Evolutionary conservation across 768 basidiomycete genomes (phyloP).

Genomic region (Serendipita indica): DNA sequence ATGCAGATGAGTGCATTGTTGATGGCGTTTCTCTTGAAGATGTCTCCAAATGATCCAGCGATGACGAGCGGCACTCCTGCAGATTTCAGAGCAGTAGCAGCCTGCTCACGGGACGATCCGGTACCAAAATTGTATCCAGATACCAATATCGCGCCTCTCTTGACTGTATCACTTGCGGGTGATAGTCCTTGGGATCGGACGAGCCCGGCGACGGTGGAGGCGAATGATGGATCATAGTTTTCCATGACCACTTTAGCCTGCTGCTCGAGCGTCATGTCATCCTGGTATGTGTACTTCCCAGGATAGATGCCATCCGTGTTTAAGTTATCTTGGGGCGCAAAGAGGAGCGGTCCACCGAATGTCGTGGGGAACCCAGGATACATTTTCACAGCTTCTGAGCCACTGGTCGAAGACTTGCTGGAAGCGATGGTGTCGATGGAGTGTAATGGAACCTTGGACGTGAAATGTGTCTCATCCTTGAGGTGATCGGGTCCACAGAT

Average conservation of each 20-base stretch:
- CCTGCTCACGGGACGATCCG: slow-evolving; percentile 95
- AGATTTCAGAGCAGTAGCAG: slow-evolving; percentile 90
- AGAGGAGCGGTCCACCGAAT: slow-evolving; percentile 78
- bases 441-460: slow-evolving; percentile 17
- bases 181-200: slow-evolving; percentile 16
- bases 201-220: slow-evolving; percentile 46
- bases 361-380: slow-evolving; percentile 67
- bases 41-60: slow-evolving; percentile 97
- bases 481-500: slow-evolving; percentile 62
- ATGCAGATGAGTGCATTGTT: slow-evolving; percentile 96
- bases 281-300: slow-evolving; percentile 98
- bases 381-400: slow-evolving; percentile 41
- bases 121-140: slow-evolving; percentile 98
- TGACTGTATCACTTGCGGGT: slow-evolving; percentile 20
- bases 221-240: slow-evolving; percentile 90
- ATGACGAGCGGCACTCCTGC: slow-evolving; percentile 87
- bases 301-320: slow-evolving; percentile 99
- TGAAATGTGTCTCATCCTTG: slow-evolving; percentile 31
- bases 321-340: slow-evolving; percentile 90
- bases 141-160: slow-evolving; percentile 63
- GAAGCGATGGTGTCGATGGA: slow-evolving; percentile 19
- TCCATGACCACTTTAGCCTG: slow-evolving; percentile 98
- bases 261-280: slow-evolving; percentile 88
- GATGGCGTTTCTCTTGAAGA: slow-evolving; percentile 98
- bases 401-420: slow-evolving; percentile 17